phyloP scores from a whole-genome alignment of 257 asterid species.

The Primulina huaijiensis region DNA sequence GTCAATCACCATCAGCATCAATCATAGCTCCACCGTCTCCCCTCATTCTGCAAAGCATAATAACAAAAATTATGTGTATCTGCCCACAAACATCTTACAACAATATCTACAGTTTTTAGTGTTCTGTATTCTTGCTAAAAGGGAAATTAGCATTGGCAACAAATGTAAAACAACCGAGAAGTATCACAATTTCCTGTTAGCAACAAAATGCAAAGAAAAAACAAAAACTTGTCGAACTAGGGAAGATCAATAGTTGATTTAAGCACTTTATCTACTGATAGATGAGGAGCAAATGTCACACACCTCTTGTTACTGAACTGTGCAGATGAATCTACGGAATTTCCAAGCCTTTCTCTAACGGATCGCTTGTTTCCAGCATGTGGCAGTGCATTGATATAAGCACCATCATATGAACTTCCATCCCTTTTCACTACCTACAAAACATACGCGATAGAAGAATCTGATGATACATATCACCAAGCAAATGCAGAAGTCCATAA shows the following conservation, averaged over 20 bases:
- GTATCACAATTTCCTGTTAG: not conserved
- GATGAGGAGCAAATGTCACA: not conserved
- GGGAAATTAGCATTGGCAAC: constrained; percentile 12
- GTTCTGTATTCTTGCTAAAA: not conserved
- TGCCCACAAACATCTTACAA: constrained; percentile 8
- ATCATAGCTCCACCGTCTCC: constrained; percentile 45
- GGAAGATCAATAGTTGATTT: constrained; percentile 10
- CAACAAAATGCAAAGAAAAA: not conserved
- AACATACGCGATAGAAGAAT: constrained; percentile 9
- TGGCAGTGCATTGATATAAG: constrained; percentile 33
- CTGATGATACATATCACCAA: not conserved
- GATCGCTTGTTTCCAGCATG: constrained; percentile 71
- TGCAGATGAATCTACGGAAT: constrained; percentile 43
- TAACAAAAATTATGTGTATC: constrained; percentile 10
- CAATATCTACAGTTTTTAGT: not conserved
- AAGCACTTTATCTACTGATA: not conserved
- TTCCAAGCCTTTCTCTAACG: constrained; percentile 77
- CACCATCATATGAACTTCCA: constrained; percentile 36
- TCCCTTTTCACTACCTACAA: constrained; percentile 74
- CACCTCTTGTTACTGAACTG: constrained; percentile 64
- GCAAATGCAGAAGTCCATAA: not conserved
- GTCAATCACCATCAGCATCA: constrained; percentile 50
- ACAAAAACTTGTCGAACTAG: not conserved
- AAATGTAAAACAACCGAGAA: not conserved
- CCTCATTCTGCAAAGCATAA: constrained; percentile 53